Evolutionary conservation across 805 yeast genomes (phyloP).

Genomic region (Metschnikowia kofuensis): DNA sequence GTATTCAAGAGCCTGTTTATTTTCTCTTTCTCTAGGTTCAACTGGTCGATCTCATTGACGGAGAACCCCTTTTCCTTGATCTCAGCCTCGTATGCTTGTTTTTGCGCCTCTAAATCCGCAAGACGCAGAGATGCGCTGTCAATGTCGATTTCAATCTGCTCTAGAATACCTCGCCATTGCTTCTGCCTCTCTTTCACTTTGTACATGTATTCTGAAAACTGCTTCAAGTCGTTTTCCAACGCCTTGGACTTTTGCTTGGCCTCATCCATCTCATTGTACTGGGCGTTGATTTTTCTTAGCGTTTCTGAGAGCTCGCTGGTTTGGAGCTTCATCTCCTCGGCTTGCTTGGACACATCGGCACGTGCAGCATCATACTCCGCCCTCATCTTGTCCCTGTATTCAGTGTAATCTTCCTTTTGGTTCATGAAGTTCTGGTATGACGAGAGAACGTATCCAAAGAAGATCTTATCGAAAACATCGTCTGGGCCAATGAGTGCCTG

Average conservation of each 20-base stretch:
- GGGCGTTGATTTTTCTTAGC: constrained; percentile 41
- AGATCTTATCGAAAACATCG: constrained; percentile 48
- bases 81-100: constrained; percentile 38
- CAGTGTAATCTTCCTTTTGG: constrained; percentile 60
- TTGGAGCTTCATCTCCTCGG: constrained; percentile 38
- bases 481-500: constrained; percentile 33
- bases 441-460: constrained; percentile 58
- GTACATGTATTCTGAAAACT: constrained; percentile 69
- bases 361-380: constrained; percentile 51
- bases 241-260: constrained; percentile 55
- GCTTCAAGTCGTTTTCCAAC: constrained; percentile 64
- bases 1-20: constrained; percentile 52
- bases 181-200: constrained; percentile 60
- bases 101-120: constrained; percentile 37
- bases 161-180: constrained; percentile 61
- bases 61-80: constrained; percentile 57
- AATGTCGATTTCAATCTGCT: constrained; percentile 57
- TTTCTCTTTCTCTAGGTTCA: constrained; percentile 60
- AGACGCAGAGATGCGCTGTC: constrained; percentile 42
- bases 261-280: constrained; percentile 46
- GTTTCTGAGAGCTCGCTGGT: constrained; percentile 39
- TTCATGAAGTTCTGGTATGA: constrained; percentile 67
- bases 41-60: constrained; percentile 58
- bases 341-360: constrained; percentile 46
- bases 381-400: constrained; percentile 53